phyloP scores from a whole-genome alignment of 176 grass and related monocot genomes.

The Phyllostachys edulis region DNA sequence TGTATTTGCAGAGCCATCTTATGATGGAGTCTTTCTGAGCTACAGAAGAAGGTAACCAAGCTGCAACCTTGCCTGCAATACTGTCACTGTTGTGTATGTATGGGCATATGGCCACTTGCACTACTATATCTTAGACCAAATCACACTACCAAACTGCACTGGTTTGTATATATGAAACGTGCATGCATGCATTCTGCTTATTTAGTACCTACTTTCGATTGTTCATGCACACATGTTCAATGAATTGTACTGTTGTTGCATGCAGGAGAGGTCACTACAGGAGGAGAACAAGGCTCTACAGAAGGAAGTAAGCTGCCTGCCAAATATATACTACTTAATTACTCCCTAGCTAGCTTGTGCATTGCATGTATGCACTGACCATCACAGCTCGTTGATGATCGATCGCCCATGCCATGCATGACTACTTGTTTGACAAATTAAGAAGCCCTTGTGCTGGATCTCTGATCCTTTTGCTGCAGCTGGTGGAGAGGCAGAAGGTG shows the following conservation, averaged over 20 bases:
- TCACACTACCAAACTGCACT: neutral
- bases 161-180: neutral
- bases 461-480: constrained; percentile 44
- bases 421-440: neutral
- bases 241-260: constrained; percentile 8
- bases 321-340: neutral
- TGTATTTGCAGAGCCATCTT: constrained; percentile 57
- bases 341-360: neutral
- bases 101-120: neutral
- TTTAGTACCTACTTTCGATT: neutral
- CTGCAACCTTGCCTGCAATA: neutral
- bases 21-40: constrained; percentile 63
- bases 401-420: neutral
- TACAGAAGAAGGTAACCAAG: constrained; percentile 60
- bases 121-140: neutral
- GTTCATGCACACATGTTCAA: neutral
- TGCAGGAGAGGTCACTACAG: constrained; percentile 71
- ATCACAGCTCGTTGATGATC: neutral
- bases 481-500: constrained; percentile 52
- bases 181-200: neutral
- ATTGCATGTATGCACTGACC: neutral
- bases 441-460: neutral
- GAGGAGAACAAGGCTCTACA: constrained; percentile 71
- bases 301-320: constrained; percentile 58
- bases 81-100: neutral